These are phyloP conservation scores for Chaetomium fimeti DNA, from an alignment of 495 filamentous ascomycete species.

Conservation along the genomic window DNA sequence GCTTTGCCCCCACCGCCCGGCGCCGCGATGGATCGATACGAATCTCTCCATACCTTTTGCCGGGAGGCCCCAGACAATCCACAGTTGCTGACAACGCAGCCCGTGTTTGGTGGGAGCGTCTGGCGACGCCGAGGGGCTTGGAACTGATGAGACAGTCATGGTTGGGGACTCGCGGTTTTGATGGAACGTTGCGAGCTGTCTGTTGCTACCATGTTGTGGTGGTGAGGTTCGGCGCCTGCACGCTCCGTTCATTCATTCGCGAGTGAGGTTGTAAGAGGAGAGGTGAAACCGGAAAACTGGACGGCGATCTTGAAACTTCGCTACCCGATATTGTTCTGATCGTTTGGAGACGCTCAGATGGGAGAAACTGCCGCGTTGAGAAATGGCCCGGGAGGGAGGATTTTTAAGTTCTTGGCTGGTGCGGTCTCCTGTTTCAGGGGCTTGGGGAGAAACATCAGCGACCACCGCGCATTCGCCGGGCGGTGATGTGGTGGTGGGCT, in stretches of 20 bases:
- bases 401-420: constrained; percentile 8
- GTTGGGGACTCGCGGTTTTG: neutral
- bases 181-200: constrained; percentile 6
- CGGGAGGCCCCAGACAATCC: neutral
- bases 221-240: neutral
- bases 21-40: constrained; percentile 5
- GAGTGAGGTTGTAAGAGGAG: neutral
- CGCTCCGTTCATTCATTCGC: neutral
- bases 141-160: constrained; percentile 6
- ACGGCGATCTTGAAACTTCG: constrained; percentile 16
- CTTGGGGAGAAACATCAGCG: neutral
- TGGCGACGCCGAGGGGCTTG: constrained; percentile 1
- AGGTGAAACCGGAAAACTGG: constrained; percentile 1
- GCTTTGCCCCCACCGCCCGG: neutral
- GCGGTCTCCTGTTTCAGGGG: constrained; percentile 22
- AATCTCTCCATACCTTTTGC: too few species aligned
- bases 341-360: constrained; percentile 7
- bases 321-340: neutral
- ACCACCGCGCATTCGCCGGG: constrained; percentile 1
- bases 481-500: neutral
- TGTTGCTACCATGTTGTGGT: neutral
- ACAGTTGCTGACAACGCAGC: constrained; percentile 8
- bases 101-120: neutral
- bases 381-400: neutral
- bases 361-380: neutral